Evolutionary conservation across 345 rosid species (phyloP), one percentile per base, ranked within the genome.

Genomic region (Aurinia saxatilis): DNA sequence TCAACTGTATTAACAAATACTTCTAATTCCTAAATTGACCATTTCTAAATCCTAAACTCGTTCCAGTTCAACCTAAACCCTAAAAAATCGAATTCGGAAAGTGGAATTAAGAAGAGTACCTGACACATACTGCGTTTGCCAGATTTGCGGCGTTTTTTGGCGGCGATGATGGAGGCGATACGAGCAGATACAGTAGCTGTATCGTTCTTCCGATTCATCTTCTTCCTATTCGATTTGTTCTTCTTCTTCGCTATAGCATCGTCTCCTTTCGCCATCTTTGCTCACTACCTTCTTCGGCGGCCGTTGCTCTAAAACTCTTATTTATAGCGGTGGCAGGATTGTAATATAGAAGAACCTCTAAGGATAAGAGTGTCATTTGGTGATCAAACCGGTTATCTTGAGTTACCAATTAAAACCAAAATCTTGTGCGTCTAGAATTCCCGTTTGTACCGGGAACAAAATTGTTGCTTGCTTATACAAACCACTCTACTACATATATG

Each of bases 141-240:
- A 30, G 91, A 34, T 57, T 68, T 73, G 60, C 99, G 97, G 50
- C 95, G 91, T 45, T 93, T 90, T 77, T 92, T 87, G 72, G 98
- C 62, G 54, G 95, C 91, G 59, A 92, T 86, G 34, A 91, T 71
- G 72, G 95, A 56, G 60, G 98, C 92, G 65, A 86, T 72, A 40
- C 86, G 95, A 62, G 92, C 65, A 21, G 91, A 79, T 2, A 91
- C 92, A 1, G 63, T 72, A 0, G 89, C 61, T 14, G 95, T 75
- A 38, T 77, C 81, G 10, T 46, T 68, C 14, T 77, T 66, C 14
- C 71, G 50, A 13, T 69, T 67, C 31, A 72, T 72, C 56, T 83
- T 88, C 89, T 86, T 89, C 65, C 89, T 65, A 29, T 27, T 78
- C 6, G 58, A 27, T 68, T 83, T 88, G 60, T 79, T 91, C 84